Evolutionary conservation across 169 alveolate species (phyloP).

Genomic region (Eimeria falciformis): DNA sequence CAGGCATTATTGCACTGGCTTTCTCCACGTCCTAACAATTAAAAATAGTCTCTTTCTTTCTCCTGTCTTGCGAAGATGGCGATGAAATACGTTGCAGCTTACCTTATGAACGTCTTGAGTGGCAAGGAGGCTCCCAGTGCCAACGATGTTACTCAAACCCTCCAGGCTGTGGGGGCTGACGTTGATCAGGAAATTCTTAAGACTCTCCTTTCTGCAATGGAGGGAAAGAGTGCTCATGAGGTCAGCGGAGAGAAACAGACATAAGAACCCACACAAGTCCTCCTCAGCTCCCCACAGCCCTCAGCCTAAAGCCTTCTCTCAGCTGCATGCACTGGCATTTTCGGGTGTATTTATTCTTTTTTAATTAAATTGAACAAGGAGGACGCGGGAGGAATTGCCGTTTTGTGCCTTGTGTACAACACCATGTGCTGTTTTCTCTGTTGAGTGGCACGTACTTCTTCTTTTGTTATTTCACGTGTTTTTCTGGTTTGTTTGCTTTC

Average conservation of each 20-base stretch:
- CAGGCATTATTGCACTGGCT: background rate
- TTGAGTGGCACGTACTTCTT: background rate
- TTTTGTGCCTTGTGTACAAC: background rate
- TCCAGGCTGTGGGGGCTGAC: constrained; percentile 83
- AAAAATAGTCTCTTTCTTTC: background rate
- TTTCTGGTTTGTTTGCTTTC: background rate
- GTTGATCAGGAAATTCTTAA: constrained; percentile 78
- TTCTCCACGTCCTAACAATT: background rate
- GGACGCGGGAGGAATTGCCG: background rate
- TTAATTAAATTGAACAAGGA: background rate
- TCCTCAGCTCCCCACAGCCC: background rate
- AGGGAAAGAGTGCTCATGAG: constrained; percentile 83
- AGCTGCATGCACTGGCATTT: background rate
- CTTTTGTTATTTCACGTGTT: background rate
- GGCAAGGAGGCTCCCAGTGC: constrained; percentile 84
- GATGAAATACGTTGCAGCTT: constrained; percentile 87
- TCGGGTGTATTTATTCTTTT: background rate
- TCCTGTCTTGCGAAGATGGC: constrained; percentile 67
- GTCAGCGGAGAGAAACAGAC: constrained; percentile 62
- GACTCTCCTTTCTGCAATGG: constrained; percentile 76
- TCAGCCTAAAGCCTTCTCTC: background rate
- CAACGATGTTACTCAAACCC: constrained; percentile 77
- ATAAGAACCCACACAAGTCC: background rate
- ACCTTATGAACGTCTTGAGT: constrained; percentile 82
- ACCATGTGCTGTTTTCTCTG: background rate